phyloP scores from a whole-genome alignment of 352 stramenopile species.

The Phytophthora pisi region DNA sequence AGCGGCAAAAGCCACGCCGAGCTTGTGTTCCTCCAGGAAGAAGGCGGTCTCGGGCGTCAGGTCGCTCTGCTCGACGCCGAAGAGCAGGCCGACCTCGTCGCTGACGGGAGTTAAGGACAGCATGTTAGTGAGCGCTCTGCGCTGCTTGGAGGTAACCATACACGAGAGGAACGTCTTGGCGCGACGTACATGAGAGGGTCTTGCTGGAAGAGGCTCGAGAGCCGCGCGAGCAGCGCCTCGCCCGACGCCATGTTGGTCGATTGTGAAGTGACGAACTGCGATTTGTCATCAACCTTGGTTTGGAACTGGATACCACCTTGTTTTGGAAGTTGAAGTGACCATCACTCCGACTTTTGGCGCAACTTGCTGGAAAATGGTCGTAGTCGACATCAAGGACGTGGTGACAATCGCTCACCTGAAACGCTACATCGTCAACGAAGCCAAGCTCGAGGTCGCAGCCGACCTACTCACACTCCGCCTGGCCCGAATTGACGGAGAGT shows the following conservation, averaged over 20 bases:
- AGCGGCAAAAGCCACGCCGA: conserved; percentile 70
- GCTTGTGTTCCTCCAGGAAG: conserved; percentile 76
- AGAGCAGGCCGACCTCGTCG: conserved; percentile 80
- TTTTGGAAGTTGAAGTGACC: conserved; percentile 14
- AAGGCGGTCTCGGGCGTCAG: conserved; percentile 64
- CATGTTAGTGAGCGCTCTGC: no score
- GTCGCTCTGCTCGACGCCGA: conserved; percentile 51
- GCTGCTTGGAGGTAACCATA: no score
- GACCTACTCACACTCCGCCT: neutral
- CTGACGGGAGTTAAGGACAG: conserved; percentile 25
- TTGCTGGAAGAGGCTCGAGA: conserved; percentile 55
- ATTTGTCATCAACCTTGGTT: neutral
- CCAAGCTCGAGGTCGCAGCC: neutral
- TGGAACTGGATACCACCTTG: conserved; percentile 4
- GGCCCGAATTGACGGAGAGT: neutral
- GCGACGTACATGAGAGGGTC: conserved; percentile 70
- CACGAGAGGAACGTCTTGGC: neutral
- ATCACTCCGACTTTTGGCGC: neutral
- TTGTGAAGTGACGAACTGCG: neutral
- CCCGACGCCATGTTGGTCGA: conserved; percentile 20
- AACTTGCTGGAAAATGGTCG: neutral
- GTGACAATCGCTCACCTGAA: neutral
- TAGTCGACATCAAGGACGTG: neutral
- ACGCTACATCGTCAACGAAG: neutral
- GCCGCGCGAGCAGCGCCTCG: conserved; percentile 43